A percentile compares a stretch with the other conserved stretches of the same genome.
phyloP scores from a whole-genome alignment of 164 flowering plant genomes.

The Euptelea pleiosperma region DNA sequence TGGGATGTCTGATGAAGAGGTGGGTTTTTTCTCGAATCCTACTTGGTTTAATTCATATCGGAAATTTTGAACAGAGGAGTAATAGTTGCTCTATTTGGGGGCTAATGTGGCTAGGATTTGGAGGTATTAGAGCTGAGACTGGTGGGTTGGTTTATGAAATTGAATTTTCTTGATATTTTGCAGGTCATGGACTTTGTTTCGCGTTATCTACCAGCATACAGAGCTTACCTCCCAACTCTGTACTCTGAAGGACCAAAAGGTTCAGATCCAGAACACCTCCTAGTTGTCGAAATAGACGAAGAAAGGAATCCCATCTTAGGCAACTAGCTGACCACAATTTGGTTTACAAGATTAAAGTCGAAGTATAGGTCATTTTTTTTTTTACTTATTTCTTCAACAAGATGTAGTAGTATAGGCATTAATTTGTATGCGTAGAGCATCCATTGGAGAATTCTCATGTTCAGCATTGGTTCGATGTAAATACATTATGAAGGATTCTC shows the following conservation, averaged over 20 bases:
- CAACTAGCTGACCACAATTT: background rate
- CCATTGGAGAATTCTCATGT: too few species aligned
- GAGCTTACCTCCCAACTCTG: constrained; percentile 87
- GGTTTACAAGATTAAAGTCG: background rate
- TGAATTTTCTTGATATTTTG: constrained; percentile 7
- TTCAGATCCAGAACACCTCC: constrained; percentile 50
- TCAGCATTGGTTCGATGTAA: too few species aligned
- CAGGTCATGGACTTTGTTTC: constrained; percentile 96
- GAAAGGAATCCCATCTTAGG: constrained; percentile 31
- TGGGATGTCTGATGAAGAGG: constrained; percentile 96
- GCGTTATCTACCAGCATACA: constrained; percentile 91
- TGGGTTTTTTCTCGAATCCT: constrained; percentile 12
- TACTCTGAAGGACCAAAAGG: constrained; percentile 91
- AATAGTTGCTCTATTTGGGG: too few species aligned
- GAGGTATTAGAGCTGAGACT: background rate
- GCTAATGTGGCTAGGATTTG: too few species aligned
- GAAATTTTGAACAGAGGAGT: too few species aligned
- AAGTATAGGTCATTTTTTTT: too few species aligned
- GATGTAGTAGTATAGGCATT: too few species aligned
- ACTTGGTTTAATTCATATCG: too few species aligned
- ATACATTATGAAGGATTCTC: too few species aligned
- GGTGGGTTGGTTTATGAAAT: background rate
- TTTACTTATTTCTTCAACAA: too few species aligned
- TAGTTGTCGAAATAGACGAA: constrained; percentile 31
- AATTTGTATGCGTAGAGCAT: too few species aligned